Base-by-base conservation (phyloP, 176 grass and related monocot genomes). In the Raddia guianensis region DNA sequence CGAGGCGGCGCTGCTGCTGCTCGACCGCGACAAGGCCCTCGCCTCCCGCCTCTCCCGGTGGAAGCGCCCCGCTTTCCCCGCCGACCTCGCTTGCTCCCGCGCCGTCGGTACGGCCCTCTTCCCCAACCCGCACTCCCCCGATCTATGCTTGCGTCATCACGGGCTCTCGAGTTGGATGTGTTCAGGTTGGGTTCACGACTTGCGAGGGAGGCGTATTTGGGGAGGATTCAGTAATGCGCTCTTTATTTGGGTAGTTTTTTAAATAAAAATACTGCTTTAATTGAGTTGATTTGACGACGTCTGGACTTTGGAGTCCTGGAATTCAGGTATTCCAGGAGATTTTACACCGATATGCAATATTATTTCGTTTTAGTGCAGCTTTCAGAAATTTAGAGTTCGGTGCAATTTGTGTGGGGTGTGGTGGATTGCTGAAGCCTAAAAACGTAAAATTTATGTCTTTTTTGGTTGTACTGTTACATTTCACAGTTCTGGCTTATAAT, bases 1-100 rank as follows among this genome's bases (percentile, higher is more conserved):
- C 74, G 92, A 98, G 79, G 95, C 88, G 47, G 90, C 86, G 20
- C 79, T 98, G 65, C 79, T 92, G 6, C 72, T 90, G 66, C 81
- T 93, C 66, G 67, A 91, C 49, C 85, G 86, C 16, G 79, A 87
- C n/a, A 88, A 98, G 88, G 88, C 90, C 42, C 76, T 93, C 6
- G 72, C 90, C 10, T 98, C 90, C 32, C 88, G 90, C 70, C 90
- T 98, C 49, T 77, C 88, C 19, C 86, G 83, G 79, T 98, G 96
- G 96, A 91, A 86, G 87, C 92, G 92, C 12, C 96, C 95, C 63
- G 55, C 83, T 10, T 90, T 98, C 62, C 84, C 90, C 5, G 73
- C 91, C 35, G 83, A 87, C 86, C 69, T 93, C 37, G 64, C 85
- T 13, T 81, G 77, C 85, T 71, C 78, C 56, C 61, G 79, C 57